These are phyloP conservation scores for Penicillium expansum DNA, from an alignment of 2,329 filamentous ascomycete genomes.

Conservation along the genomic window DNA sequence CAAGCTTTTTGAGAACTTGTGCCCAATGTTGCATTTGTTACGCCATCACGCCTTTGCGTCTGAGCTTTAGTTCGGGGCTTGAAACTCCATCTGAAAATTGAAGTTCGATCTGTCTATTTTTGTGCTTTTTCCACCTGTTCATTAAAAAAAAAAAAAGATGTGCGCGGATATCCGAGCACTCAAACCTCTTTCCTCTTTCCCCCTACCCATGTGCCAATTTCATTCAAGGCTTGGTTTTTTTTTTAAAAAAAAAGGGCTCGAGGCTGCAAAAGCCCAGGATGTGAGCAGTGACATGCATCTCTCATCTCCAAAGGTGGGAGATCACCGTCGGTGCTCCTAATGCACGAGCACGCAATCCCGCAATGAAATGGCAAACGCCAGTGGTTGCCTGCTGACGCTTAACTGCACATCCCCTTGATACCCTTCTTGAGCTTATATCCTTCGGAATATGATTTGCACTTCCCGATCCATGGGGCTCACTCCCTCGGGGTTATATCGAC, in stretches of 20 bases:
- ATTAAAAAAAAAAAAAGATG: not conserved
- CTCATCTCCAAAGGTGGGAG: constrained; percentile 10
- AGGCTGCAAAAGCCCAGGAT: not conserved
- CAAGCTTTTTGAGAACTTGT: constrained; percentile 15
- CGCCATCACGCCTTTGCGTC: constrained; percentile 29
- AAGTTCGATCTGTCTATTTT: not conserved
- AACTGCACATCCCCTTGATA: constrained; percentile 10
- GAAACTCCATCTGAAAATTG: constrained; percentile 4
- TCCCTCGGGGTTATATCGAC: constrained; percentile 6
- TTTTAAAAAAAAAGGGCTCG: not conserved
- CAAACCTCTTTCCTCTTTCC: not conserved
- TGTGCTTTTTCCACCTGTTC: not conserved
- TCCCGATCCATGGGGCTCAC: constrained; percentile 14
- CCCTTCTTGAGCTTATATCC: constrained; percentile 15
- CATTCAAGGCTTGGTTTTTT: not conserved
- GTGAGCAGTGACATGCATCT: not conserved
- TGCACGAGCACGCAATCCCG: constrained; percentile 39
- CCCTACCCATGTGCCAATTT: not conserved
- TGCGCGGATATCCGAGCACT: not conserved
- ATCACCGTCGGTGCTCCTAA: constrained; percentile 17
- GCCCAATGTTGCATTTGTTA: constrained; percentile 33
- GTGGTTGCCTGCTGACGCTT: constrained; percentile 21
- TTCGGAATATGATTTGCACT: constrained; percentile 21
- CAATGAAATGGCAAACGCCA: constrained; percentile 32
- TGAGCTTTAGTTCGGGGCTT: constrained; percentile 2